Evolutionary conservation across 108 stramenopile species (phyloP).

Genomic region (Parmales sp.): DNA sequence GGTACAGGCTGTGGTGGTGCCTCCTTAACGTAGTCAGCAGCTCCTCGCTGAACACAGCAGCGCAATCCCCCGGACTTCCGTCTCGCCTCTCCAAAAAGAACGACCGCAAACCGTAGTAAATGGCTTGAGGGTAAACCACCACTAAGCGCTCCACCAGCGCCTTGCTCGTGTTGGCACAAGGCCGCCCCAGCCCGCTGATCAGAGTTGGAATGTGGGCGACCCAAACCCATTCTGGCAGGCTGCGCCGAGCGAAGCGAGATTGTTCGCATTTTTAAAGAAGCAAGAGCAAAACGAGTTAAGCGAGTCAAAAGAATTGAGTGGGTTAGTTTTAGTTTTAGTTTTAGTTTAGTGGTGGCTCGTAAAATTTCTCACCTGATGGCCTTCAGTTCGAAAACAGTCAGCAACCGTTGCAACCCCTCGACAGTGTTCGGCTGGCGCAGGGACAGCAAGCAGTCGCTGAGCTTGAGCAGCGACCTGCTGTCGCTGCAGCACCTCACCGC

Average conservation of each 20-base stretch:
- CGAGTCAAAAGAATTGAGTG: no score
- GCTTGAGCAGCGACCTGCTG: slow-evolving; percentile 63
- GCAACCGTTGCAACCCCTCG: slow-evolving; percentile 51
- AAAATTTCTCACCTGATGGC: no score
- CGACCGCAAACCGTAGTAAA: slow-evolving; percentile 65
- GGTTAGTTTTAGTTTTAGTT: no score
- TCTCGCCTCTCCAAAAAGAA: slow-evolving; percentile 78
- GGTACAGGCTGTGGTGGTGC: slow-evolving; percentile 71
- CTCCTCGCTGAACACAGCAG: slow-evolving; percentile 52
- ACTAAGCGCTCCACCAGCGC: slow-evolving; percentile 45
- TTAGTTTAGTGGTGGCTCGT: no score
- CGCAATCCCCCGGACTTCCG: slow-evolving; percentile 49
- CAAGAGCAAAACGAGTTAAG: no score
- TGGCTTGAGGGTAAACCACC: slow-evolving; percentile 68
- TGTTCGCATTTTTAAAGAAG: no score
- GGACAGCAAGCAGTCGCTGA: slow-evolving; percentile 77
- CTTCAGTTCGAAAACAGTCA: slow-evolving; percentile 58
- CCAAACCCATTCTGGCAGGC: slow-evolving; percentile 84
- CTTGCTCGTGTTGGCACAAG: slow-evolving; percentile 54
- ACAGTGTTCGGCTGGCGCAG: slow-evolving; percentile 77
- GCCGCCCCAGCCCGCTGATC: slow-evolving; percentile 61
- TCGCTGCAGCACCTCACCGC: slow-evolving; percentile 57
- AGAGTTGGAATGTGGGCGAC: slow-evolving; percentile 86
- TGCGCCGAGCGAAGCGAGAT: no score
- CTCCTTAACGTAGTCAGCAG: slow-evolving; percentile 72